Percentiles rank a stretch among this genome's conserved stretches.
Evolutionary conservation across 352 stramenopile species (phyloP).

Genomic region (Bremia lactucae): DNA sequence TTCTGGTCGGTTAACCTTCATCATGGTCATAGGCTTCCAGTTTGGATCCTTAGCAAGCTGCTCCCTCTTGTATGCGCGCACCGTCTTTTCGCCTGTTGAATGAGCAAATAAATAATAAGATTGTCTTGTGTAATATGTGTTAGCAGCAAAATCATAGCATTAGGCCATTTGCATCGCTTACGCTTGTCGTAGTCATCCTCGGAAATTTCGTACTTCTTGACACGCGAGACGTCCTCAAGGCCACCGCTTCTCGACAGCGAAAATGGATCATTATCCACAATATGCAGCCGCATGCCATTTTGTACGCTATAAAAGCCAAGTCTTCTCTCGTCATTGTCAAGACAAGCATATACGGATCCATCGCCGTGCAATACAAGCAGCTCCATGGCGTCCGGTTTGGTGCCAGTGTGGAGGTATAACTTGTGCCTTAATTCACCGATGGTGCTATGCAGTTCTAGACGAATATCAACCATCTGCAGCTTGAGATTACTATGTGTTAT

Average conservation of each 20-base stretch:
- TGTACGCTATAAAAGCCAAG: constrained; percentile 88
- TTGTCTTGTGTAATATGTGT: neutral
- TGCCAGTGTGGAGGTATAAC: constrained; percentile 94
- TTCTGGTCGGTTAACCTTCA: constrained; percentile 29
- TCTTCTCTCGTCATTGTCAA: constrained; percentile 75
- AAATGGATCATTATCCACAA: constrained; percentile 94
- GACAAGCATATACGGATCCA: constrained; percentile 27
- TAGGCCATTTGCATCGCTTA: constrained; percentile 20
- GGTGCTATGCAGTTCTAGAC: constrained; percentile 89
- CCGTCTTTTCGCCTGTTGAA: constrained; percentile 87
- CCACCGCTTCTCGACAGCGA: constrained; percentile 90
- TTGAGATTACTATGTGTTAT: constrained; percentile 97
- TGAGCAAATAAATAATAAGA: neutral
- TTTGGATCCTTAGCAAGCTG: constrained; percentile 92
- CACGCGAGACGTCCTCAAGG: constrained; percentile 93
- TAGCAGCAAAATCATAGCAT: neutral
- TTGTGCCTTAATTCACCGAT: constrained; percentile 85
- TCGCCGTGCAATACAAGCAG: constrained; percentile 51
- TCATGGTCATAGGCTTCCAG: constrained; percentile 87
- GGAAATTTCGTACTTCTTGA: constrained; percentile 97
- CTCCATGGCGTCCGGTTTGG: constrained; percentile 85
- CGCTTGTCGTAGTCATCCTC: constrained; percentile 98
- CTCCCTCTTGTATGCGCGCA: constrained; percentile 93
- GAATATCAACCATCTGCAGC: constrained; percentile 94
- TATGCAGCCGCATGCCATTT: constrained; percentile 91